Base-by-base conservation (phyloP, 2,329 filamentous ascomycete species). In the Thielaviopsis euricoi region DNA sequence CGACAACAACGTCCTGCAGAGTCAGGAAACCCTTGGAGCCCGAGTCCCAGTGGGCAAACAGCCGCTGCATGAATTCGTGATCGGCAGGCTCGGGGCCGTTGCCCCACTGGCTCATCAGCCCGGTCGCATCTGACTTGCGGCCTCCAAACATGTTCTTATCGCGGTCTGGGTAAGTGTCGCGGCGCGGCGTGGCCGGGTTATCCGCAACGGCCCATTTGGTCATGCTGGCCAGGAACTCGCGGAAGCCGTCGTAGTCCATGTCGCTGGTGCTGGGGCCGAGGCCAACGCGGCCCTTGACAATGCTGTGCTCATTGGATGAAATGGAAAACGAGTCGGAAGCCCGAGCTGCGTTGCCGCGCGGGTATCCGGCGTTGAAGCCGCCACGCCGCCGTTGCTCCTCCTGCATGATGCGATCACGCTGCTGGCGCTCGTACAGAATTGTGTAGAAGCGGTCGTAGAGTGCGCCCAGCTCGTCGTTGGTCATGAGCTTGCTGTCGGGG, bases 231-330 rank as follows among this genome's bases (percentile, higher is more conserved):
- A 98, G 75, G 64, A 98, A 97, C 65, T 97, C 90, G 59, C 91
- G 79, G 71, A 97, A 98, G 1, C 87, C 89, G 69, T 95, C 88
- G 66, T 97, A 98, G 69, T 97, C 90, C 93, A 98, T 98, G 63
- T 90, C 77, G 26, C 86, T 94, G 15, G 89, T 88, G 69, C 89
- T 96, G 6, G 89, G 85, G 0, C 90, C 91, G 1, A 96, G 76
- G 0, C 88, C 91, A 19, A 96, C 89, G 56, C 91, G 81, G 0
- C 89, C 90, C 67, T 87, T 87, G 68, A 95, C 89, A 12, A 87
- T 80, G 72, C 61, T 69, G 66, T 62, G 37, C 10, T 60, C 58
- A 25, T 60, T 58, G 40, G 59, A 60, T 25, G 56, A 53, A 15
- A 60, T 58, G 6, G 59, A 60, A 33, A 56, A 58, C 65, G 65